A percentile compares a stretch with the other conserved stretches of the same genome.
These are phyloP conservation scores for Anaeromyces robustus DNA, from an alignment of 192 early-diverging fungal genomes.

Conservation along the genomic window DNA sequence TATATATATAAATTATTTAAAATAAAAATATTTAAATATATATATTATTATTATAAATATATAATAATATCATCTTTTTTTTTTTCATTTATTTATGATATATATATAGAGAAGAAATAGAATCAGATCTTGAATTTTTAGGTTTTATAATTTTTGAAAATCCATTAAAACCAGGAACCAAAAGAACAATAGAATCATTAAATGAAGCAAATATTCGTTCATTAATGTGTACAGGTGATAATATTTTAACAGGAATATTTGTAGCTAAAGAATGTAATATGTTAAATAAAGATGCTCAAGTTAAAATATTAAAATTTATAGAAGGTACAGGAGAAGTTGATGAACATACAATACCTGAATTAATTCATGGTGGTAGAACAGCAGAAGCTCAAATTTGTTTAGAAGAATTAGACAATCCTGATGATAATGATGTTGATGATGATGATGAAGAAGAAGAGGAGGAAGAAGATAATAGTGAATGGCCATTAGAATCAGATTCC, in stretches of 20 bases:
- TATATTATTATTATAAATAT: too few species aligned
- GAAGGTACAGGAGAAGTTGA: conserved; percentile 13
- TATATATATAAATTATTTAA: too few species aligned
- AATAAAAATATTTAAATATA: too few species aligned
- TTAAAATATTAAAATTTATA: conserved; percentile 67
- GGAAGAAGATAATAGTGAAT: too few species aligned
- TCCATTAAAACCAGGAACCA: conserved; percentile 82
- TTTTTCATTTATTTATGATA: too few species aligned
- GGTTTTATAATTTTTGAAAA: conserved; percentile 99
- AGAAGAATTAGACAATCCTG: neutral
- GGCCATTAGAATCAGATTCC: too few species aligned
- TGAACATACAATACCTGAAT: neutral
- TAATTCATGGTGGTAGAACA: neutral
- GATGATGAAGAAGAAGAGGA: too few species aligned
- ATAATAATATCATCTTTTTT: too few species aligned
- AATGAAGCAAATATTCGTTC: conserved; percentile 72
- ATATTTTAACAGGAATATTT: conserved; percentile 86
- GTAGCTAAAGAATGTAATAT: conserved; percentile 88
- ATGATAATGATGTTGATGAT: too few species aligned
- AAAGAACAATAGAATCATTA: conserved; percentile 58
- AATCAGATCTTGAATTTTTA: conserved; percentile 69
- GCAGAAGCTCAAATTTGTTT: neutral
- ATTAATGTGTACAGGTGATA: conserved; percentile 98
- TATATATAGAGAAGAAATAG: conserved; percentile 58
- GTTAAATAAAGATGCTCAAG: conserved; percentile 49